Conservation (phyloP, 176 grass and related monocot species). For the Oryza meridionalis region DNA sequence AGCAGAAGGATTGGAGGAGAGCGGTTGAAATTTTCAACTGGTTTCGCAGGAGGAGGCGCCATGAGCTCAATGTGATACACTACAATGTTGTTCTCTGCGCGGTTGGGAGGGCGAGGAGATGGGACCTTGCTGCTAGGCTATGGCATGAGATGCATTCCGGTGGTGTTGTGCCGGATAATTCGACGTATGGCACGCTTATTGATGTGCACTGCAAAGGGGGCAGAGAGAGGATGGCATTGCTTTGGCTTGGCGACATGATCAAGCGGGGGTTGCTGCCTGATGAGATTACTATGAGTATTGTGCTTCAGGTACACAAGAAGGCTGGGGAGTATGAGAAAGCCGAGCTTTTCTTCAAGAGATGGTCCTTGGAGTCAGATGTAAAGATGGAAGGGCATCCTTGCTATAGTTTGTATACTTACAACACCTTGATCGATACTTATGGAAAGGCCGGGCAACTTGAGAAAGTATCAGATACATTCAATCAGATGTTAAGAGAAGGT, state of each 20-base stretch:
- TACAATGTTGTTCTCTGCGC: constrained; percentile 75
- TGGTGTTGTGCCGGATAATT: neutral
- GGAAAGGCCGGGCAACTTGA: constrained; percentile 72
- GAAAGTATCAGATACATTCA: constrained; percentile 71
- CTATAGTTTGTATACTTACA: constrained; percentile 74
- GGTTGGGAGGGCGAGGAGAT: constrained; percentile 56
- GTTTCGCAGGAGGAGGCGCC: constrained; percentile 46
- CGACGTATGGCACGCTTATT: constrained; percentile 75
- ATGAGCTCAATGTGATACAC: constrained; percentile 82
- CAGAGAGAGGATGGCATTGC: constrained; percentile 33
- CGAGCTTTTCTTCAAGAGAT: constrained; percentile 62
- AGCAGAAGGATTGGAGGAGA: constrained; percentile 81
- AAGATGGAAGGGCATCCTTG: constrained; percentile 29
- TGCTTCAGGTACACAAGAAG: constrained; percentile 78
- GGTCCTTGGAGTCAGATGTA: constrained; percentile 45
- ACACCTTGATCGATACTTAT: constrained; percentile 89
- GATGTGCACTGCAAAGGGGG: constrained; percentile 72
- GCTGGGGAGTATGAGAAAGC: constrained; percentile 65
- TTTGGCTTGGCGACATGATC: constrained; percentile 82
- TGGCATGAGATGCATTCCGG: constrained; percentile 73
- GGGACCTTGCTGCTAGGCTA: constrained; percentile 59
- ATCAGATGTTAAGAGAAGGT: constrained; percentile 74
- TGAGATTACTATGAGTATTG: constrained; percentile 70
- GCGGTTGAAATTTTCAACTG: constrained; percentile 74
- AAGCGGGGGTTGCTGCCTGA: constrained; percentile 77